phyloP scores from a whole-genome alignment of 805 yeast genomes.

The Zygotorulaspora chibaensis region DNA sequence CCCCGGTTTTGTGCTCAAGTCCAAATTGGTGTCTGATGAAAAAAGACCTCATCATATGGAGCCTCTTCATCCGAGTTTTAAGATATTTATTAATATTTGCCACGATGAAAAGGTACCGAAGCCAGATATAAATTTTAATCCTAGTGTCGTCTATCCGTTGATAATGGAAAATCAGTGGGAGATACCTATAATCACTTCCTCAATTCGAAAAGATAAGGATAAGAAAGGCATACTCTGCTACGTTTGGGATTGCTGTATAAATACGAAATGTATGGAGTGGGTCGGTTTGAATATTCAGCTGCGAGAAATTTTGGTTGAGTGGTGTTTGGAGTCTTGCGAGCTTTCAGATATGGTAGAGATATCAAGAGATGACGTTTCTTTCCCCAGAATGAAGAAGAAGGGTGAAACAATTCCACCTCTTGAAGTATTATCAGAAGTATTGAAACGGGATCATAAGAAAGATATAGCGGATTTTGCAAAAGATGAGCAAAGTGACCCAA shows the following conservation, averaged over 20 bases:
- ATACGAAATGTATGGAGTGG: constrained; percentile 60
- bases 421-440: constrained; percentile 42
- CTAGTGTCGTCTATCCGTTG: constrained; percentile 54
- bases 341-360: constrained; percentile 46
- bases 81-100: constrained; percentile 77
- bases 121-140: constrained; percentile 53
- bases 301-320: constrained; percentile 64
- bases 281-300: constrained; percentile 54
- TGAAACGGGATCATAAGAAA: constrained; percentile 38
- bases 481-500: constrained; percentile 39
- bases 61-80: constrained; percentile 39
- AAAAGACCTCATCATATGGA: constrained; percentile 21
- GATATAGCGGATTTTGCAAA: constrained; percentile 30
- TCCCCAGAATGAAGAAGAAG: constrained; percentile 71
- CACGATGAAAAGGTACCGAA: constrained; percentile 59
- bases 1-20: constrained; percentile 72
- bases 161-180: constrained; percentile 77
- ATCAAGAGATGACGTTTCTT: constrained; percentile 53
- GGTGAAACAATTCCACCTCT: constrained; percentile 50
- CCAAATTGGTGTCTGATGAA: constrained; percentile 43
- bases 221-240: constrained; percentile 62
- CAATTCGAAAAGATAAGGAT: constrained; percentile 51
- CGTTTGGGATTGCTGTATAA: constrained; percentile 78
- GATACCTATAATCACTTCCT: constrained; percentile 72
- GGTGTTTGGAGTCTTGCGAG: constrained; percentile 81